A percentile compares a stretch with the other conserved stretches of the same genome.
These are phyloP conservation scores for Panicum hallii DNA, from an alignment of 202 grass and related monocot genomes.

Conservation along the genomic window DNA sequence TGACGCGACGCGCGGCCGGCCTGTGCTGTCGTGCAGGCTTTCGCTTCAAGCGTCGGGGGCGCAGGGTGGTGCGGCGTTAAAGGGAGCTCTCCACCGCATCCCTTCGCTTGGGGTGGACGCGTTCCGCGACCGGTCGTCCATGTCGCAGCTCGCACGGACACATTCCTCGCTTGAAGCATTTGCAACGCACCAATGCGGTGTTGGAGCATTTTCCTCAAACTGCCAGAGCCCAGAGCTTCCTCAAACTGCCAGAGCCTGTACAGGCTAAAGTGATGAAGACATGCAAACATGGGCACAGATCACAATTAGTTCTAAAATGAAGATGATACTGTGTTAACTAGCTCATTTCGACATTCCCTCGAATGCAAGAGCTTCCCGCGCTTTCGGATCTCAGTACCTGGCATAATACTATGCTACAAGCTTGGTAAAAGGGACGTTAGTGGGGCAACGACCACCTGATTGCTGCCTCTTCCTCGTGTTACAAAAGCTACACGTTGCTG, in stretches of 20 bases:
- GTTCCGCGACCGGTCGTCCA: conserved; percentile 1
- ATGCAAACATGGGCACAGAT: neutral
- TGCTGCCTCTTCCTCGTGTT: neutral
- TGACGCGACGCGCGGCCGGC: conserved; percentile 14
- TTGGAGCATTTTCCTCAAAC: neutral
- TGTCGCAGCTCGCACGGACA: neutral
- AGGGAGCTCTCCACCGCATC: conserved; percentile 23
- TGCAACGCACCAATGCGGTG: no score
- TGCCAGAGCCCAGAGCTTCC: neutral
- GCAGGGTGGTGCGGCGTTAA: neutral
- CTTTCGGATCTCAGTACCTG: neutral
- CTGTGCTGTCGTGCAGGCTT: conserved; percentile 2
- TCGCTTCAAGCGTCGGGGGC: conserved; percentile 36
- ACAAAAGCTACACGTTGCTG: neutral
- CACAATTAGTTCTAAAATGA: neutral
- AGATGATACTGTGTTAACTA: neutral
- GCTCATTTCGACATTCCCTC: neutral
- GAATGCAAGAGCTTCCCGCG: neutral
- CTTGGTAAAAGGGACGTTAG: neutral
- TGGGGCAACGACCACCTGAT: neutral
- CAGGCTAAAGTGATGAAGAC: neutral
- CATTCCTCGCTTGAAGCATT: conserved; percentile 44
- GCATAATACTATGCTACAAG: neutral
- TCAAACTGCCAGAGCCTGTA: neutral
- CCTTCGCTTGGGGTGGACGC: conserved; percentile 46